A percentile compares a stretch with the other conserved stretches of the same genome.
These are phyloP conservation scores for Xylaria sp. DNA, from an alignment of 2,329 filamentous ascomycete species.

Conservation along the genomic window DNA sequence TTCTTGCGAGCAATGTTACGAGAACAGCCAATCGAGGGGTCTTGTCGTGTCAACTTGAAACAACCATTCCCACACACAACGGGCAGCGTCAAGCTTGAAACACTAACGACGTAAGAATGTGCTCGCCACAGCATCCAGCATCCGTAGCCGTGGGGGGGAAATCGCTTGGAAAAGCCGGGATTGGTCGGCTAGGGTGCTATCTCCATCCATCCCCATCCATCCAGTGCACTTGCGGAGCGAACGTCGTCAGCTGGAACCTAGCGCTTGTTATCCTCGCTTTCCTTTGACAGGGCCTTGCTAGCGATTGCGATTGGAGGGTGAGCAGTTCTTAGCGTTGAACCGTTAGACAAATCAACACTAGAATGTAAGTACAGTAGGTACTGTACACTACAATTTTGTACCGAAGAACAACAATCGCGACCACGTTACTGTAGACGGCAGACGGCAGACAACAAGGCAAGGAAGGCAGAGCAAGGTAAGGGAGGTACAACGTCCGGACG, in stretches of 20 bases:
- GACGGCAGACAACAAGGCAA: too few species aligned
- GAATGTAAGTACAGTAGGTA: not conserved
- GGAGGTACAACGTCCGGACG: too few species aligned
- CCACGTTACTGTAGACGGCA: too few species aligned
- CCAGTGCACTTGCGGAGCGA: not conserved
- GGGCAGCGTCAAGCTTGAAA: conserved; percentile 26
- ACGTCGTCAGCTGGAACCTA: too few species aligned
- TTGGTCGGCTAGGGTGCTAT: conserved; percentile 4
- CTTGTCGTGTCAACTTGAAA: conserved; percentile 26
- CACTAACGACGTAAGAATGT: conserved; percentile 24
- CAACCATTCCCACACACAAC: conserved; percentile 28
- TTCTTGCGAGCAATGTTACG: conserved; percentile 9
- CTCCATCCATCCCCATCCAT: not conserved
- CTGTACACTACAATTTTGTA: too few species aligned
- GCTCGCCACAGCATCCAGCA: conserved; percentile 12
- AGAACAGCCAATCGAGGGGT: conserved; percentile 19
- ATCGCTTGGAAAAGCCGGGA: not conserved
- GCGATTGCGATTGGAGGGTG: not conserved
- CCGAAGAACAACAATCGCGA: too few species aligned
- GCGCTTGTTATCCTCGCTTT: not conserved
- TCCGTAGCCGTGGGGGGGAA: not conserved
- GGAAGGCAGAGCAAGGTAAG: too few species aligned
- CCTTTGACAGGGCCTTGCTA: not conserved
- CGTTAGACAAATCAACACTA: not conserved
- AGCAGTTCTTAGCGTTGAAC: not conserved